phyloP scores from a whole-genome alignment of 176 grass and related monocot species.

The Aegilops tauschii region DNA sequence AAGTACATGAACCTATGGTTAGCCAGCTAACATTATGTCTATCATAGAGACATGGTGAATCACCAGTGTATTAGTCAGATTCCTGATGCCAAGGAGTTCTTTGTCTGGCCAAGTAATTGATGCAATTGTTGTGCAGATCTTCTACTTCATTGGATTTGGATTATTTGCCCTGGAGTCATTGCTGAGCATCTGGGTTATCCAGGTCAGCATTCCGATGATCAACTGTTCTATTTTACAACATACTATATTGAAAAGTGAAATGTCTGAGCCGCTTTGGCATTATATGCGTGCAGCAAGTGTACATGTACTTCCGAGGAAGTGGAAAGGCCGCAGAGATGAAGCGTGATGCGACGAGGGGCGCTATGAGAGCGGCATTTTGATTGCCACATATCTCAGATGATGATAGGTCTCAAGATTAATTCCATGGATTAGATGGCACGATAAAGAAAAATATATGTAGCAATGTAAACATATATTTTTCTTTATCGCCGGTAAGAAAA shows the following conservation, averaged over 20 bases:
- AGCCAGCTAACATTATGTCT: background rate
- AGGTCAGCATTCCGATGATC: slow-evolving; percentile 49
- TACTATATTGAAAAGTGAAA: background rate
- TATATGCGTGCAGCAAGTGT: slow-evolving; percentile 73
- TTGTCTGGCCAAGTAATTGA: slow-evolving; percentile 6
- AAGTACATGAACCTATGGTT: slow-evolving; percentile 19
- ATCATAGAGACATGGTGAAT: background rate
- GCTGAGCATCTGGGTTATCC: slow-evolving; percentile 95
- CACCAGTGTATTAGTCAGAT: background rate
- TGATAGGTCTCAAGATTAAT: slow-evolving; percentile 16
- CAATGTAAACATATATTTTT: no score
- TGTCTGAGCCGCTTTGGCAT: slow-evolving; percentile 24
- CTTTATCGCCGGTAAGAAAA: no score
- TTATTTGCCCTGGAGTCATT: slow-evolving; percentile 86
- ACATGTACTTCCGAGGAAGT: slow-evolving; percentile 97
- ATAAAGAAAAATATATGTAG: slow-evolving; percentile 13
- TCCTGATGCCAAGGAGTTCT: background rate
- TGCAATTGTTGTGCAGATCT: slow-evolving; percentile 55
- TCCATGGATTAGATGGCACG: slow-evolving; percentile 12
- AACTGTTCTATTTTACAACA: background rate
- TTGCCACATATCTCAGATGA: slow-evolving; percentile 10
- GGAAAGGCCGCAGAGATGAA: slow-evolving; percentile 87
- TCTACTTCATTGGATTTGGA: slow-evolving; percentile 96
- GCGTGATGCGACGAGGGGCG: slow-evolving; percentile 67
- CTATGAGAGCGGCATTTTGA: slow-evolving; percentile 83